Base-by-base conservation (phyloP, 805 yeast genomes). In the Candida adriatica region DNA sequence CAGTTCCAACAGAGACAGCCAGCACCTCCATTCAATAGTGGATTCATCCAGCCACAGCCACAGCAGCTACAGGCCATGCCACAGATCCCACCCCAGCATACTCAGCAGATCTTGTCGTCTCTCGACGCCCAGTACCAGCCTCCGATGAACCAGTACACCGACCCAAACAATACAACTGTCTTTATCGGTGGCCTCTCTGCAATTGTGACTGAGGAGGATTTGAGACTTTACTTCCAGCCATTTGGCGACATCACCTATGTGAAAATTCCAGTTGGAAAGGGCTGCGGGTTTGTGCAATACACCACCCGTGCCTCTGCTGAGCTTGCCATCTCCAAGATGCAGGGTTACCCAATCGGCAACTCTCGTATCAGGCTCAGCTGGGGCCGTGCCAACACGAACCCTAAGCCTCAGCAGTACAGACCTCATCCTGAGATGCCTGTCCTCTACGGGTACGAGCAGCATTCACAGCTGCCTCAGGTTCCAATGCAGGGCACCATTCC, bases 221-320 rank as follows among this genome's bases (percentile, higher is more conserved):
- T 85, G 16, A 66, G 72, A 17, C 57, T 66, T 10, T 68, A 72
- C 39, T 79, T 82, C 49, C 62, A 73, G 24, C 67, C 76, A 22
- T 85, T 76, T 60, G 95, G 95, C 18, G 70, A 69, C 30, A 79
- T 84, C 39, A 78, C 77, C 16, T 84, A 81, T 48, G 83, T 80
- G 29, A 81, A 81, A 51, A 78, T 82, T 31, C 94, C 94, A 5
- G 71, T 76, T 6, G 90, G 61, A 19, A 64, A 61, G 43, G 83
- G 82, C 39, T 85, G 95, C 59, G 95, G 95, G 1, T 86, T 88
- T 59, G 86, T 87, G 33, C 94, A 84, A 56, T 87, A 72, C 53
- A 72, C 75, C 24, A 73, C 79, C 32, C 66, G 95, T 35, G 74
- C 75, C 26, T 76, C 84, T 44, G 96, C 96, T 2, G 96, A 88